Conservation (phyloP, 495 filamentous ascomycete species). For the Talaromyces wortmannii region DNA sequence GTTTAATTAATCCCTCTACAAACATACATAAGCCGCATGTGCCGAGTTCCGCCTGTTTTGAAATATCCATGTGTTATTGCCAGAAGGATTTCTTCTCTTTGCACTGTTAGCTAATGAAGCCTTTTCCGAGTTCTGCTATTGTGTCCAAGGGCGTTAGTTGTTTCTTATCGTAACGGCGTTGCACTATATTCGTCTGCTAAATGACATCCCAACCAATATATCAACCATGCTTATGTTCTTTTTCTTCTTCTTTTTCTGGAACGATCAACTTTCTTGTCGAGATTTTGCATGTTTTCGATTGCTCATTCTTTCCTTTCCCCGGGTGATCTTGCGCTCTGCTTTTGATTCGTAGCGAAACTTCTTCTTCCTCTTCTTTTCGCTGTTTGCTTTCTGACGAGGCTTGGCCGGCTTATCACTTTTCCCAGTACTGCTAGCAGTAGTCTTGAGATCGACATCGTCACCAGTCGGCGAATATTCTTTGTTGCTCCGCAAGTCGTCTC, state of each 20-base stretch:
- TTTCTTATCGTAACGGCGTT: too few species aligned
- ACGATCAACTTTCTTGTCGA: constrained; percentile 26
- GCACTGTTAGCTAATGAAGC: background rate
- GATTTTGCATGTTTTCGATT: constrained; percentile 44
- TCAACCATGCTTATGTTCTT: too few species aligned
- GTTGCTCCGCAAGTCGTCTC: constrained; percentile 56
- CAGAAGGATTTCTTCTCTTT: background rate
- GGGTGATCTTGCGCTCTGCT: constrained; percentile 61
- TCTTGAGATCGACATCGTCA: background rate
- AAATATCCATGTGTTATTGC: background rate
- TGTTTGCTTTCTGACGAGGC: constrained; percentile 46
- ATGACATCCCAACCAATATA: too few species aligned
- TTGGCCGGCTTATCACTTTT: constrained; percentile 21
- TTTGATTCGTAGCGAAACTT: constrained; percentile 92
- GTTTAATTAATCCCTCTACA: constrained; percentile 50
- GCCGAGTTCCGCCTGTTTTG: background rate
- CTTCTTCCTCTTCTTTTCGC: constrained; percentile 69
- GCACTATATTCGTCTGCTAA: too few species aligned
- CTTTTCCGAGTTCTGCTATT: too few species aligned
- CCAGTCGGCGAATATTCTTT: constrained; percentile 16
- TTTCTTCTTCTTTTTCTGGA: background rate
- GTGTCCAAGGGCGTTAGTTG: too few species aligned
- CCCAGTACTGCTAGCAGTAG: constrained; percentile 21
- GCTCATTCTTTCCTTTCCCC: constrained; percentile 59
- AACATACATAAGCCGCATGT: constrained; percentile 3